phyloP scores from a whole-genome alignment of 2,329 filamentous ascomycete genomes.

The Pyricularia pennisetigena region DNA sequence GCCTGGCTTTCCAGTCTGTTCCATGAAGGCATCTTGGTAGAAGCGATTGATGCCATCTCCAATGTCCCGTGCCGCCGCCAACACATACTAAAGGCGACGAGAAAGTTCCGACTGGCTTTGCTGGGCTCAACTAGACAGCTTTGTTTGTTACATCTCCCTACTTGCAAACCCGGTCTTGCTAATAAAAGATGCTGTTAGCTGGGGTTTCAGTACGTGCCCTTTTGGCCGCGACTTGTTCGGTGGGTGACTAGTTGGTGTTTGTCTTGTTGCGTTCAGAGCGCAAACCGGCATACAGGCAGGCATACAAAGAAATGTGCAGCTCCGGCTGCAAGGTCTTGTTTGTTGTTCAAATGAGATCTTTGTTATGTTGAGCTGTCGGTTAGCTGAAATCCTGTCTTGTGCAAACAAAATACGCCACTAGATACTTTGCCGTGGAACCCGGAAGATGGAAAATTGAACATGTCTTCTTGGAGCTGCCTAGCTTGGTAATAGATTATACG shows the following conservation, averaged over 20 bases:
- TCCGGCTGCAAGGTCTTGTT: no score
- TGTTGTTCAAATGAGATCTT: no score
- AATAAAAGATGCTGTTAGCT: neutral
- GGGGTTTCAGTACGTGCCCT: neutral
- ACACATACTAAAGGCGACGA: neutral
- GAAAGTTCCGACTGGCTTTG: neutral
- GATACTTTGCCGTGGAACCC: no score
- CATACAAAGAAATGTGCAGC: no score
- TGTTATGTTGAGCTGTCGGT: neutral
- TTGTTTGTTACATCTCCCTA: neutral
- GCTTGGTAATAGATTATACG: neutral
- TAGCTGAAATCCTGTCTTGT: neutral
- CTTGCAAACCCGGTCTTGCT: neutral
- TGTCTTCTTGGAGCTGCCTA: neutral
- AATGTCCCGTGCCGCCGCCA: neutral
- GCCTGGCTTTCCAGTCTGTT: no score
- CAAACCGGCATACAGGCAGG: no score
- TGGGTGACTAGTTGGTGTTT: neutral
- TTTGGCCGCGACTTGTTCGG: neutral
- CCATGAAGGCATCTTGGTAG: neutral
- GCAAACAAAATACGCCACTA: no score
- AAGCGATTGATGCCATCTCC: neutral
- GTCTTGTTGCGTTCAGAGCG: neutral
- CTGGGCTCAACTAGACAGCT: neutral
- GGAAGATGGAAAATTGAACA: neutral